Evolutionary conservation across 257 asterid species (phyloP).

Genomic region (Gentiana dahurica): DNA sequence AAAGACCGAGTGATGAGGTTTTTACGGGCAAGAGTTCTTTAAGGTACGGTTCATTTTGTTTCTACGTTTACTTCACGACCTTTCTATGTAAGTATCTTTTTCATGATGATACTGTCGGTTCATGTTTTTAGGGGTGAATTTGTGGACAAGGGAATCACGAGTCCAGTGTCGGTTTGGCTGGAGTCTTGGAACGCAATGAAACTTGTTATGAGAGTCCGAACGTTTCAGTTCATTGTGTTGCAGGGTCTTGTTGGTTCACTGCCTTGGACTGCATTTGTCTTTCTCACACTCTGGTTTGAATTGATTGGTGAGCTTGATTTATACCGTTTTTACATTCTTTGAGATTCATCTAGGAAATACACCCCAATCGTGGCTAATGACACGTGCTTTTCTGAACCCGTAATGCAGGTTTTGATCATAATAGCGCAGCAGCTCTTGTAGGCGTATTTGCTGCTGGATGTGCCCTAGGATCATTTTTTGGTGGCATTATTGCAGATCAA

Average conservation of each 20-base stretch:
- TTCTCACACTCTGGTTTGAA: constrained; percentile 90
- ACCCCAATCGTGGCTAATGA: no score
- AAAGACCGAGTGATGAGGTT: constrained; percentile 13
- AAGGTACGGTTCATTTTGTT: constrained; percentile 31
- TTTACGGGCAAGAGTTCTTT: constrained; percentile 31
- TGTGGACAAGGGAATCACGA: constrained; percentile 31
- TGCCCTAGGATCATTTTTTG: constrained; percentile 77
- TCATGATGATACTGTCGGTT: constrained; percentile 6
- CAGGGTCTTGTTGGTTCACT: constrained; percentile 92
- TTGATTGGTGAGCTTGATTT: constrained; percentile 52
- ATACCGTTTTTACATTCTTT: neutral
- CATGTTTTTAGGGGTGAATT: constrained; percentile 48
- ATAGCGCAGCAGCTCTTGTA: constrained; percentile 67
- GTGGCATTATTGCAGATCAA: constrained; percentile 82
- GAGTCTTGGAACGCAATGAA: constrained; percentile 91
- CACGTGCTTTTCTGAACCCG: neutral
- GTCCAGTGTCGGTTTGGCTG: constrained; percentile 49
- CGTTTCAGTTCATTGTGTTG: constrained; percentile 86
- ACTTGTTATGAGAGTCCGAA: constrained; percentile 64
- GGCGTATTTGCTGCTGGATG: constrained; percentile 89
- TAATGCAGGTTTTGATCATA: constrained; percentile 82
- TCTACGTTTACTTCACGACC: neutral
- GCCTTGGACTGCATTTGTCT: constrained; percentile 94
- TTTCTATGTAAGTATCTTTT: no score
- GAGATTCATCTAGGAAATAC: no score